Conservation (phyloP, 371 early-diverging fungal genomes). For the Syncephalastrum sp. region DNA sequence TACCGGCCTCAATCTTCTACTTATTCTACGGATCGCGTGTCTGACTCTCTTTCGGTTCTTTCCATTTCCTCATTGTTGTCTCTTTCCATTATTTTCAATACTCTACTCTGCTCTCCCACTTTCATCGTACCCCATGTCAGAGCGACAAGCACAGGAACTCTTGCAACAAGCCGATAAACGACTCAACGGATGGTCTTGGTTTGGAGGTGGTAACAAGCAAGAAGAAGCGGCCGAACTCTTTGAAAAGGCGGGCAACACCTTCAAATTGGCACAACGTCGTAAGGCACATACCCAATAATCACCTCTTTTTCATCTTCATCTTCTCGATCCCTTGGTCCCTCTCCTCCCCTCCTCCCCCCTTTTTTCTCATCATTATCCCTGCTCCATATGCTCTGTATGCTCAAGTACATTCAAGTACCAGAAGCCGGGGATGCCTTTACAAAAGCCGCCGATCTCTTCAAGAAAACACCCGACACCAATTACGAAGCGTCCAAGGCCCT, state of each 20-base stretch:
- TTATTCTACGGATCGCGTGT: too few relatives aligned
- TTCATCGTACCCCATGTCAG: constrained; percentile 52
- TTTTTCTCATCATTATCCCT: not conserved
- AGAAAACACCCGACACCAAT: constrained; percentile 64
- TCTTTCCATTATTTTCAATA: too few relatives aligned
- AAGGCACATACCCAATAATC: constrained; percentile 15
- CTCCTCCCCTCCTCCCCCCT: not conserved
- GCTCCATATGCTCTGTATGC: not conserved
- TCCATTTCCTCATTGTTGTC: too few relatives aligned
- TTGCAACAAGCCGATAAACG: constrained; percentile 76
- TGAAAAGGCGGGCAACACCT: constrained; percentile 85
- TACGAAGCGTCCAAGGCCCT: constrained; percentile 83
- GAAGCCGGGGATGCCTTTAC: constrained; percentile 91
- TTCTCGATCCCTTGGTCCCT: not conserved
- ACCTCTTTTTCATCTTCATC: constrained; percentile 1
- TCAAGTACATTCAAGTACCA: constrained; percentile 56
- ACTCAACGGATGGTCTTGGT: constrained; percentile 76
- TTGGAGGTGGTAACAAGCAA: constrained; percentile 77
- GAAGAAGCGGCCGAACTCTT: constrained; percentile 94
- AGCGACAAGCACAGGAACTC: constrained; percentile 70
- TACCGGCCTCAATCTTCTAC: too few relatives aligned
- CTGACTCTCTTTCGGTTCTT: too few relatives aligned
- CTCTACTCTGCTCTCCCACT: too few relatives aligned
- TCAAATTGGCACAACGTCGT: constrained; percentile 89
- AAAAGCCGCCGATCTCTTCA: constrained; percentile 71